Percentiles rank a stretch among this genome's conserved stretches.
Conservation (phyloP, 2,329 filamentous ascomycete species). For the Hypomyces perniciosus region DNA sequence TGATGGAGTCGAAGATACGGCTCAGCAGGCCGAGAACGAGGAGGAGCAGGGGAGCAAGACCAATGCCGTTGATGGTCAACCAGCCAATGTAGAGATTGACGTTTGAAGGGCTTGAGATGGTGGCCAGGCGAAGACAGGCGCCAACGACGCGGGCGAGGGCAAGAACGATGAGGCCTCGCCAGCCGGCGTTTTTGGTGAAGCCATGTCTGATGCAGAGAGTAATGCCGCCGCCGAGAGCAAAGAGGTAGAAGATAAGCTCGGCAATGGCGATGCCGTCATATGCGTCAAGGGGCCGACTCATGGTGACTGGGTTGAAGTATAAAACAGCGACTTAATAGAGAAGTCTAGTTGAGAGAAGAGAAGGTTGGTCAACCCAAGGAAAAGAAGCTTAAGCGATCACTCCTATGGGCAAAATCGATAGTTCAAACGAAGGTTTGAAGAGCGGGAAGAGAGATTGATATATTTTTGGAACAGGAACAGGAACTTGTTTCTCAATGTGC, state of each 20-base stretch:
- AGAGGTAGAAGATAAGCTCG: slow-evolving; percentile 25
- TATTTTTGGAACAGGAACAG: too few relatives aligned
- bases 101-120: slow-evolving; percentile 46
- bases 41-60: slow-evolving; percentile 43
- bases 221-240: slow-evolving; percentile 24
- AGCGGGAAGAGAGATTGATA: too few relatives aligned
- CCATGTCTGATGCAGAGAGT: slow-evolving; percentile 42
- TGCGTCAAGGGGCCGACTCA: slow-evolving; percentile 19
- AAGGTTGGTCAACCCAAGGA: too few relatives aligned
- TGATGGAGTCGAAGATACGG: slow-evolving; percentile 42
- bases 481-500: not conserved
- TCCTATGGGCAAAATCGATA: too few relatives aligned
- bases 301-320: slow-evolving; percentile 4
- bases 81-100: slow-evolving; percentile 28
- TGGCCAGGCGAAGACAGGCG: slow-evolving; percentile 38
- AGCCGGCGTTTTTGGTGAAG: slow-evolving; percentile 54
- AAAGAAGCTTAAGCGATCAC: too few relatives aligned
- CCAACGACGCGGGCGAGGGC: slow-evolving; percentile 52
- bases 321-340: not conserved
- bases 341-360: not conserved
- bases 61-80: slow-evolving; percentile 27
- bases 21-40: slow-evolving; percentile 27
- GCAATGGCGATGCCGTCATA: slow-evolving; percentile 29
- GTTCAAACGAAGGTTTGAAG: too few relatives aligned
- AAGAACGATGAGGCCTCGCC: slow-evolving; percentile 54